Percentiles rank a stretch among this genome's conserved stretches.
phyloP scores from a whole-genome alignment of 352 stramenopile species.

The Phytopythium mirpurense region DNA sequence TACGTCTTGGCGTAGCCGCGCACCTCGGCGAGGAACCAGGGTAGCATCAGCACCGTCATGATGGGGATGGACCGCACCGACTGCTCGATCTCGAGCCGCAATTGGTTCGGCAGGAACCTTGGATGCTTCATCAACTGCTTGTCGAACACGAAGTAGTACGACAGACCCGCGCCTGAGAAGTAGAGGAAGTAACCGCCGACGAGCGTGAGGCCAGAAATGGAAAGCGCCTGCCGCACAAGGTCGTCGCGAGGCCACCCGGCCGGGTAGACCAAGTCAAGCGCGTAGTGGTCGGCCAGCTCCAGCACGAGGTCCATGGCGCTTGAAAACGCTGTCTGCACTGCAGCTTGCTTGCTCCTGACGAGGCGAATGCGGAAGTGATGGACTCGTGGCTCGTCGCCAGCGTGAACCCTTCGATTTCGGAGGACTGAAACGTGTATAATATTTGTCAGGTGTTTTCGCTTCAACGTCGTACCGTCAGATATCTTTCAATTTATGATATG shows the following conservation, averaged over 20 bases:
- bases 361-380: not conserved
- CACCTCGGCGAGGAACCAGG: slow-evolving; percentile 61
- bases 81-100: slow-evolving; percentile 43
- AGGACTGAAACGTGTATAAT: slow-evolving; percentile 7
- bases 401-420: too few species aligned
- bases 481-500: slow-evolving; percentile 1
- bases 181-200: slow-evolving; percentile 57
- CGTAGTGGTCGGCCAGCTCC: slow-evolving; percentile 36
- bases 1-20: slow-evolving; percentile 56
- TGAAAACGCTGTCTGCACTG: not conserved
- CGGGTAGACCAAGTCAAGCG: slow-evolving; percentile 55
- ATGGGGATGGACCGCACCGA: slow-evolving; percentile 51
- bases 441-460: not conserved
- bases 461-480: not conserved
- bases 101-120: slow-evolving; percentile 64
- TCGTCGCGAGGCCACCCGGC: slow-evolving; percentile 29
- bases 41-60: slow-evolving; percentile 59
- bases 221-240: slow-evolving; percentile 39
- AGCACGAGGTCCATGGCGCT: slow-evolving; percentile 57
- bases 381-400: too few species aligned
- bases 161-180: slow-evolving; percentile 34
- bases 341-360: not conserved
- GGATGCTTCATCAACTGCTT: slow-evolving; percentile 55
- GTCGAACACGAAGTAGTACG: slow-evolving; percentile 64
- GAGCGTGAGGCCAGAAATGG: slow-evolving; percentile 43